phyloP scores from a whole-genome alignment of 768 basidiomycete species.

The Tulasnella sp. region DNA sequence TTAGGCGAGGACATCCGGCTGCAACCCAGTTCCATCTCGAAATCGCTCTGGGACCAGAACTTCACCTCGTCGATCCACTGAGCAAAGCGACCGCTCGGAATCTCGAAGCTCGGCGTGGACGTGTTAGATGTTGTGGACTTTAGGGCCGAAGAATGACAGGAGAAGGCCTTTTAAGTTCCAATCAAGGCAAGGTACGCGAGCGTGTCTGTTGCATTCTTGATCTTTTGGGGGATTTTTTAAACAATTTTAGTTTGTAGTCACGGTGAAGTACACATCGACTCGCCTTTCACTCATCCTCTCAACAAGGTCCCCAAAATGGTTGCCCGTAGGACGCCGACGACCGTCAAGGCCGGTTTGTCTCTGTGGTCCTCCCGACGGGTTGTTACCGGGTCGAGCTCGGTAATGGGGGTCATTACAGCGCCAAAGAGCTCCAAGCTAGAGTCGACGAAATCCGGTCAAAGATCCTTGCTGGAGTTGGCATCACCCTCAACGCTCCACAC shows the following conservation, averaged over 20 bases:
- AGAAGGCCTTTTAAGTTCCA: conserved; percentile 66
- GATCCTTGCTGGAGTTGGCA: conserved; percentile 78
- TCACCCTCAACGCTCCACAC: conserved; percentile 91
- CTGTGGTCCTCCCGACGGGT: conserved; percentile 82
- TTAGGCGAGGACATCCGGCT: conserved; percentile 82
- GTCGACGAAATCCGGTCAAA: conserved; percentile 82
- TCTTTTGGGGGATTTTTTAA: conserved; percentile 26
- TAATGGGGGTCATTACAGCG: conserved; percentile 94
- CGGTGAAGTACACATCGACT: conserved; percentile 85
- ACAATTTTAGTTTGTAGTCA: too few relatives aligned
- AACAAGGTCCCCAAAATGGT: conserved; percentile 99
- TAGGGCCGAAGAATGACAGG: conserved; percentile 81
- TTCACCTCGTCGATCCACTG: conserved; percentile 89
- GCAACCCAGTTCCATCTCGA: conserved; percentile 57
- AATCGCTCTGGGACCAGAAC: conserved; percentile 85
- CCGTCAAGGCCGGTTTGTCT: conserved; percentile 93
- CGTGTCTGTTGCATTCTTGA: background rate
- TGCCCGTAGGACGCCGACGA: conserved; percentile 96
- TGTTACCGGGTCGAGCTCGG: conserved; percentile 96
- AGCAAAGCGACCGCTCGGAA: conserved; percentile 84
- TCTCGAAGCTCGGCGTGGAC: conserved; percentile 87
- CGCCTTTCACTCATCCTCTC: conserved; percentile 88
- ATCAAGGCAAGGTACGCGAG: conserved; percentile 71
- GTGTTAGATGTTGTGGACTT: conserved; percentile 56
- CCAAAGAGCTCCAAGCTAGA: conserved; percentile 76